Base-by-base conservation (phyloP, 2,329 filamentous ascomycete genomes). In the Trichoderma sp. region DNA sequence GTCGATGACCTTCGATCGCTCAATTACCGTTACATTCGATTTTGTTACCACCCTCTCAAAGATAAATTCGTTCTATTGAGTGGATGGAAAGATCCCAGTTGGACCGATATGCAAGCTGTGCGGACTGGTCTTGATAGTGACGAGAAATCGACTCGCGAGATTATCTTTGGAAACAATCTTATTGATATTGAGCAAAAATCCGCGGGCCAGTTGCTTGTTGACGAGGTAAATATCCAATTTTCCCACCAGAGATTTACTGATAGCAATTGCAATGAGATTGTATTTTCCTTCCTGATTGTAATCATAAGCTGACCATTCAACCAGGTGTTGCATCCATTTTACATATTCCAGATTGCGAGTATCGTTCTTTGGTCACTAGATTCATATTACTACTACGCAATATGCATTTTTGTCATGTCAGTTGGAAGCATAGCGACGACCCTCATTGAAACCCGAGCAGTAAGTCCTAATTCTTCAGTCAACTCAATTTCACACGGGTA, bases 321-420 rank as follows among this genome's bases (percentile, higher is more conserved):
- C 21, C 9, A 94, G 90, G 95, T 94, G 24, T 95, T 99, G 80
- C 97, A 99, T 82, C 97, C 97, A 0, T 99, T 99, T 83, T 99
- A 99, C 83, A 93, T 99, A 74, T 99, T 99, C 82, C 97, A 99
- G 84, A 93, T 98, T 80, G 96, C 95, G 65, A 98, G 97, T 86
- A 87, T 99, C 78, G 85, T 97, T 56, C 90, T 99, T 4, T 99
- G 97, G 97, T 98, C 96, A 11, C 82, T 98, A 79, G 97, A 99
- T 81, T 89, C 97, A 80, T 99, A 99, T 83, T 99, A 98, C 83
- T 99, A 98, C 85, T 99, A 99, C 84, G 97, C 97, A 5, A 89
- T 92, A 18, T 97, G 95, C 82, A 99, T 99, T 80, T 97, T 99
- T 80, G 82, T 96, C 76, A 98, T 99, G 84, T 99, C 97, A 0